Conservation (phyloP, 345 rosid species). For the Dimocarpus longan region DNA sequence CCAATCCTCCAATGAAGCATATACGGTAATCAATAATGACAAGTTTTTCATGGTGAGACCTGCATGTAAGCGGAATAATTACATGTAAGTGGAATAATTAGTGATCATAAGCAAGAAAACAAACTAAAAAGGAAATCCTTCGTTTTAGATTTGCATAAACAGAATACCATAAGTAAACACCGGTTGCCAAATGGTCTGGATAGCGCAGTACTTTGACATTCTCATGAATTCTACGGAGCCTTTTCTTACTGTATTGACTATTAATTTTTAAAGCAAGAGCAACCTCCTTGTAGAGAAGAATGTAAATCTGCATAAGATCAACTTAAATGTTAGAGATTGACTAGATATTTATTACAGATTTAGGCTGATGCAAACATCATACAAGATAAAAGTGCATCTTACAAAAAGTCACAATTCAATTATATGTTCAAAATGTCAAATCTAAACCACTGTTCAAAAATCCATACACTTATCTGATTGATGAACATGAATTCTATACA, state of each 20-base stretch:
- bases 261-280: constrained; percentile 86
- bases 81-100: constrained; percentile 10
- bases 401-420: too few relatives aligned
- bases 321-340: neutral
- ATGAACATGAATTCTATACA: neutral
- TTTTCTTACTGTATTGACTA: constrained; percentile 79
- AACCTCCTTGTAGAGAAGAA: constrained; percentile 94
- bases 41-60: constrained; percentile 98
- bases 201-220: constrained; percentile 83
- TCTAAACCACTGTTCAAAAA: too few relatives aligned
- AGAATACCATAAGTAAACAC: constrained; percentile 78
- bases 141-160: neutral
- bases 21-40: constrained; percentile 79
- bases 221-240: constrained; percentile 75
- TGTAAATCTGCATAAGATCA: constrained; percentile 61
- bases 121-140: neutral
- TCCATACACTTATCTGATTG: too few relatives aligned
- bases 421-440: too few relatives aligned
- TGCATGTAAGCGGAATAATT: constrained; percentile 26
- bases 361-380: too few relatives aligned
- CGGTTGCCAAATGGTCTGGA: constrained; percentile 84
- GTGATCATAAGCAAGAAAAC: constrained; percentile 23
- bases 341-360: neutral
- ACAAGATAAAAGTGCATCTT: too few relatives aligned
- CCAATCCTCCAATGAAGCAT: constrained; percentile 93